Conservation (phyloP, 2,329 filamentous ascomycete species). For the Paracoccidioides lutzii region DNA sequence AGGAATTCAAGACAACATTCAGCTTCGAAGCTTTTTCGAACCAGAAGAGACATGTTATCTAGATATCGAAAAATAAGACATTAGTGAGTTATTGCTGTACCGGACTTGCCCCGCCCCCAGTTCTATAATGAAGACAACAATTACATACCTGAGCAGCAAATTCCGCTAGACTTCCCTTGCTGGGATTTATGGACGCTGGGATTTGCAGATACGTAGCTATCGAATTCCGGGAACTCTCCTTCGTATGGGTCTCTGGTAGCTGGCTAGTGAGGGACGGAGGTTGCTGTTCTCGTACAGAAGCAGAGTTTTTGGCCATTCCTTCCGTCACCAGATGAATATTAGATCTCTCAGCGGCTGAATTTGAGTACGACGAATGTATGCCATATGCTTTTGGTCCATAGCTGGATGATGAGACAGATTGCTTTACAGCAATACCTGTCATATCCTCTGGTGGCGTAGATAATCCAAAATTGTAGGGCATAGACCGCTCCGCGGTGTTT, state of each 20-base stretch:
- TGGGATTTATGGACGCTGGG: constrained; percentile 60
- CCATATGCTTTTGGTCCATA: constrained; percentile 22
- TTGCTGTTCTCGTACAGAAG: constrained; percentile 11
- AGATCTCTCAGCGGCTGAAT: constrained; percentile 11
- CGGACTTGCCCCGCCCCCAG: background rate
- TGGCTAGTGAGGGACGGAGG: constrained; percentile 14
- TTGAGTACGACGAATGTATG: constrained; percentile 16
- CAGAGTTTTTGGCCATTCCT: constrained; percentile 1
- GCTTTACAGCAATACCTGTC: constrained; percentile 29
- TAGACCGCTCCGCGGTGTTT: background rate
- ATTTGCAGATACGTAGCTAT: constrained; percentile 50
- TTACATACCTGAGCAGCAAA: constrained; percentile 63
- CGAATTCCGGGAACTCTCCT: constrained; percentile 22
- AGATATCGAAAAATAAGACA: constrained; percentile 3
- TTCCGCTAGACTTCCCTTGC: constrained; percentile 63
- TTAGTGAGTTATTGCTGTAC: background rate
- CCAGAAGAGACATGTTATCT: constrained; percentile 97
- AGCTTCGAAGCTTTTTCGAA: constrained; percentile 80
- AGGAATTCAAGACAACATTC: constrained; percentile 55
- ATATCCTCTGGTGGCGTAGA: constrained; percentile 32
- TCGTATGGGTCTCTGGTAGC: constrained; percentile 14
- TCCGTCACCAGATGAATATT: background rate
- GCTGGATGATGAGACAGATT: constrained; percentile 16
- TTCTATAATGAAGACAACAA: constrained; percentile 1
- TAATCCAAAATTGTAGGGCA: constrained; percentile 19